These are phyloP conservation scores for Chlorella sp. DNA, from an alignment of 139 green algal genomes.

Conservation along the genomic window DNA sequence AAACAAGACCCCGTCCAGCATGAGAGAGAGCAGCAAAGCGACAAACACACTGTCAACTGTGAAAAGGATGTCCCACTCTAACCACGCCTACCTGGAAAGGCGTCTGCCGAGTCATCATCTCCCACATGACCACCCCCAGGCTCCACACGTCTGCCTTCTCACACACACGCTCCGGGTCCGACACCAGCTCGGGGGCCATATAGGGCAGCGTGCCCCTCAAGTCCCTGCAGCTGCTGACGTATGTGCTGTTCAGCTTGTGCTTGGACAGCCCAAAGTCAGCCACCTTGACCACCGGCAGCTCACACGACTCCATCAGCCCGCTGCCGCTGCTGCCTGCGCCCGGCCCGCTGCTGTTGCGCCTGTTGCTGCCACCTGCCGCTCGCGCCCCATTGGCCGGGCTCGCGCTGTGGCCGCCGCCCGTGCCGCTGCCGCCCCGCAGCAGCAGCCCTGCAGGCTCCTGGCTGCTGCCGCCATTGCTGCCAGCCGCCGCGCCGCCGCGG, in stretches of 20 bases:
- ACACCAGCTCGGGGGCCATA: conserved; percentile 61
- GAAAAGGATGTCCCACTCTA: too few species aligned
- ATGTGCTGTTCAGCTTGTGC: conserved; percentile 68
- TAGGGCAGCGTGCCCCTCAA: conserved; percentile 56
- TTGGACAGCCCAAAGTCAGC: conserved; percentile 84
- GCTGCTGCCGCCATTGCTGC: too few species aligned
- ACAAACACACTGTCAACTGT: too few species aligned
- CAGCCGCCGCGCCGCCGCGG: too few species aligned
- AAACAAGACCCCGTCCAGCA: too few species aligned
- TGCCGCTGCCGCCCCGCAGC: too few species aligned
- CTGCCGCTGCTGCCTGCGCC: background rate
- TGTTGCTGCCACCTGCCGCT: background rate
- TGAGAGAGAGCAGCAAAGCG: too few species aligned
- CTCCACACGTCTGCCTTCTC: conserved; percentile 62
- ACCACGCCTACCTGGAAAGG: too few species aligned
- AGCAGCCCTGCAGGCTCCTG: too few species aligned
- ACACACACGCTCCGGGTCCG: conserved; percentile 37
- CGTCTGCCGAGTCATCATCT: conserved; percentile 52
- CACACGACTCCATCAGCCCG: background rate
- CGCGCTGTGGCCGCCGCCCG: too few species aligned
- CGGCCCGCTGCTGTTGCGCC: background rate
- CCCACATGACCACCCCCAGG: conserved; percentile 61
- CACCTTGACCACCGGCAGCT: conserved; percentile 19
- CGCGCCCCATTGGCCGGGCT: background rate
- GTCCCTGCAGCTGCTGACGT: conserved; percentile 53